Evolutionary conservation across 306 rosid genomes (phyloP), one percentile per base, ranked within the genome.

Genomic region (Malus orientalis): DNA sequence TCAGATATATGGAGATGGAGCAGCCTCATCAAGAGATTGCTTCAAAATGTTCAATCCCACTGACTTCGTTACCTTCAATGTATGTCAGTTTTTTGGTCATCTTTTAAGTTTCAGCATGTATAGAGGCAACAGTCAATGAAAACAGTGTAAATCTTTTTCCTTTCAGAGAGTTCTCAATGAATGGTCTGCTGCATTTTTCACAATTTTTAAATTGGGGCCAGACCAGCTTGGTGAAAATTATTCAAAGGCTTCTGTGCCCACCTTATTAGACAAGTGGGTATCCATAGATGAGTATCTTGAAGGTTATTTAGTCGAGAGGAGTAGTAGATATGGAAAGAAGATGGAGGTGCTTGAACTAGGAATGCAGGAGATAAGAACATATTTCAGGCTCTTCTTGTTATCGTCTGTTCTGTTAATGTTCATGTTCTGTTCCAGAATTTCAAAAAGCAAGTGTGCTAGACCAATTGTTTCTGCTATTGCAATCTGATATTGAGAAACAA

Each of bases 361-460:
- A 81, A 83, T 92, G 93, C 99, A 92, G 80, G 99, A 96, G 87
- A 96, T 92, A 76, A 88, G 99, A 92, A 86, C 99, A 75, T 96
- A 96, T 85, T 92, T 92, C 84, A 89, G 99, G 87, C 96, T 96
- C 71, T 96, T 96, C 86, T 84, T 92, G 82, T 83, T 96, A 76
- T 96, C 98, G 70, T 92, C 98, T 29, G 93, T 88, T 29, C 81
- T 96, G 70, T 83, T 96, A 65, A 12, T 92, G 91, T 91, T 93
- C 93, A 92, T 96, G 99, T 92, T 96, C 81, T 96, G 99, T 81
- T 92, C 99, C 80, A 92, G 97, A 87, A 92, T 96, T 85, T 88
- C 99, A 40, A 96, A 92, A 89, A 65, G 88, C 73, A 95, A 92
- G 88, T 81, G 85, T 78, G 85, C 81, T 65, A 85, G 97, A 89